Conservation (phyloP, 164 flowering plant genomes). For the Liriodendron chinense region DNA sequence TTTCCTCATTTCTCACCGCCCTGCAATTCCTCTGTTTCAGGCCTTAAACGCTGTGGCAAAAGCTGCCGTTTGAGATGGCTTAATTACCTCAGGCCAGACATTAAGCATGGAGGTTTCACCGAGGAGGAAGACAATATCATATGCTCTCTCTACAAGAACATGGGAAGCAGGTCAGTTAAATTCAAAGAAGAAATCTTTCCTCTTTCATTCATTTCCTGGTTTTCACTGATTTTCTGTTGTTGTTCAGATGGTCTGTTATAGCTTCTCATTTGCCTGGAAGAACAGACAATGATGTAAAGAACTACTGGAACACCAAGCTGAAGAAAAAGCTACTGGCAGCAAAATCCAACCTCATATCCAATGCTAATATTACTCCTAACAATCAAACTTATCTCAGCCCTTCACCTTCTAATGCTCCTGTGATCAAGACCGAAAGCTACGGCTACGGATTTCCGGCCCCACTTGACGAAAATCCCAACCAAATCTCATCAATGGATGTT, state of each 20-base stretch:
- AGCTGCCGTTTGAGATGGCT: constrained; percentile 81
- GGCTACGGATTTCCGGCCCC: constrained; percentile 6
- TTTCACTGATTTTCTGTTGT: background rate
- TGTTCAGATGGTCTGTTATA: constrained; percentile 65
- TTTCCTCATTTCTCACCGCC: background rate
- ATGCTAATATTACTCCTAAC: constrained; percentile 4
- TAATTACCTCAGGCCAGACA: constrained; percentile 74
- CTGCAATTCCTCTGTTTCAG: constrained; percentile 25
- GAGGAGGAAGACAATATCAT: constrained; percentile 63
- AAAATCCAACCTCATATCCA: constrained; percentile 2
- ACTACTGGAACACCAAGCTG: constrained; percentile 77
- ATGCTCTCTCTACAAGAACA: constrained; percentile 36
- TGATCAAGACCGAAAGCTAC: constrained; percentile 1
- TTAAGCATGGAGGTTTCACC: constrained; percentile 69
- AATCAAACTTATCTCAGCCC: background rate
- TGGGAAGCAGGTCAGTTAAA: constrained; percentile 58
- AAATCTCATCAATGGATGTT: constrained; percentile 4
- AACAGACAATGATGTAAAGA: constrained; percentile 83
- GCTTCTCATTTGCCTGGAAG: constrained; percentile 69
- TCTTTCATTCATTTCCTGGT: background rate
- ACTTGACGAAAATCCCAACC: background rate
- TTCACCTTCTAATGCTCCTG: constrained; percentile 12
- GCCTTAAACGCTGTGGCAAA: constrained; percentile 73
- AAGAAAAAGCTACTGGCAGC: constrained; percentile 54
- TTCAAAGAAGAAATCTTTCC: background rate